Base-by-base conservation (phyloP, 139 green algal genomes). In the Asterochloris erici region DNA sequence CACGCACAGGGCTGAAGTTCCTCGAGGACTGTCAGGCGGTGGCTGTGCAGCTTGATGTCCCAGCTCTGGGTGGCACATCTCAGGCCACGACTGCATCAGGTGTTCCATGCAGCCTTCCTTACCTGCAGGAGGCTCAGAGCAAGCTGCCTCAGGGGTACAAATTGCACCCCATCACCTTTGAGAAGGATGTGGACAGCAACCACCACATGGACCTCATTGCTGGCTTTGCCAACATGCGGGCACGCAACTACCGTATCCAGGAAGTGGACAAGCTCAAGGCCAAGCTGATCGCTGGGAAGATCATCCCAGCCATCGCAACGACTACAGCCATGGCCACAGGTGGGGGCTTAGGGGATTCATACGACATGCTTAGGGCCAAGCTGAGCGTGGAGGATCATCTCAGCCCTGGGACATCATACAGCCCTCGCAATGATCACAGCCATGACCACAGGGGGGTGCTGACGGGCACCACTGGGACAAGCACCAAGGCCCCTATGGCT, bases 161-260 rank as follows among this genome's bases (percentile, higher is more conserved):
- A 70, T 84, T 98, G 74, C 70, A 68, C 12, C 89, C 96, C 12
- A 89, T 98, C 61, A 54, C 86, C 60, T 98, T 98, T 90, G 94
- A 98, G 82, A 98, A 99, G 92, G 97, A 99, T 79, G 95, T 98
- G 82, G 97, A 99, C 89, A 93, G 91, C 81, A 99, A 99, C 88
- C 97, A 91, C 84, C 97, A 99, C 93, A 99, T 99, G 96, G 95
- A 98, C 79, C 76, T 96, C 73, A 98, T 99, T 80, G 87, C 93
- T 14, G 93, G 92, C 15, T 88, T 98, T 68, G 95, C 96, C 85
- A 99, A 99, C 93, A 97, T 99, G 96, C 93, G 97, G 24, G 97
- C 97, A 0, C 92, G 97, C 76, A 98, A 98, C 92, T 99, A 99
- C 89, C 47, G 77, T 15, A 92, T 96, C 66, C 85, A 81, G 0